These are phyloP conservation scores for Megacollybia marginata DNA, from an alignment of 768 basidiomycete species.

Conservation along the genomic window DNA sequence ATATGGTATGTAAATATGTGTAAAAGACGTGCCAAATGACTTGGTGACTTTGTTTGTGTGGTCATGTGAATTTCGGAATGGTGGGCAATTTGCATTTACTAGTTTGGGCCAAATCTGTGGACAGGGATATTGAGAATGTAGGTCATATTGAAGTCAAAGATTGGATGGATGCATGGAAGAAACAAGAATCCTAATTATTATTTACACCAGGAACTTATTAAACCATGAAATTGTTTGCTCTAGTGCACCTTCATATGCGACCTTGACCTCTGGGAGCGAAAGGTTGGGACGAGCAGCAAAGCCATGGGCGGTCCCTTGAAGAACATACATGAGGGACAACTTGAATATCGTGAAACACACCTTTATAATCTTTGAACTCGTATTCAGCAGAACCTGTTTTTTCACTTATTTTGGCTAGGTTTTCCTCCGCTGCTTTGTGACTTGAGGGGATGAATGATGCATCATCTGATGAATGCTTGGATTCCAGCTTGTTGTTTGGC, in stretches of 20 bases:
- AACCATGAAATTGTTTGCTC: constrained; percentile 39
- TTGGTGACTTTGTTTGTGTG: no score
- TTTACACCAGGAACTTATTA: constrained; percentile 21
- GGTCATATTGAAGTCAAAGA: no score
- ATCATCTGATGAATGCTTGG: constrained; percentile 20
- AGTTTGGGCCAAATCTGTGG: no score
- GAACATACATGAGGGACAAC: not conserved
- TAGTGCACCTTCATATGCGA: constrained; percentile 33
- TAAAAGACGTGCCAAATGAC: no score
- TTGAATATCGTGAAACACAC: constrained; percentile 13
- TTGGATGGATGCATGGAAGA: no score
- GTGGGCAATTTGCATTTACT: no score
- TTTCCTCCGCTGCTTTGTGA: constrained; percentile 18
- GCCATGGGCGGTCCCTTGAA: constrained; percentile 36
- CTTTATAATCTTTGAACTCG: constrained; percentile 38
- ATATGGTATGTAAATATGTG: no score
- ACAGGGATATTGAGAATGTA: no score
- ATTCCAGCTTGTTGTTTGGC: not conserved
- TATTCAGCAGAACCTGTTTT: constrained; percentile 31
- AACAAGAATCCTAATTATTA: not conserved
- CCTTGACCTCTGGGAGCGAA: constrained; percentile 28
- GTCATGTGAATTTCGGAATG: no score
- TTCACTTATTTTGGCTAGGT: constrained; percentile 28
- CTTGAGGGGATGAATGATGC: constrained; percentile 28
- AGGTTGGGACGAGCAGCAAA: constrained; percentile 37